Evolutionary conservation across 371 early-diverging fungal genomes (phyloP), one percentile per base, ranked within the genome.

Genomic region (Mortierella sp.): DNA sequence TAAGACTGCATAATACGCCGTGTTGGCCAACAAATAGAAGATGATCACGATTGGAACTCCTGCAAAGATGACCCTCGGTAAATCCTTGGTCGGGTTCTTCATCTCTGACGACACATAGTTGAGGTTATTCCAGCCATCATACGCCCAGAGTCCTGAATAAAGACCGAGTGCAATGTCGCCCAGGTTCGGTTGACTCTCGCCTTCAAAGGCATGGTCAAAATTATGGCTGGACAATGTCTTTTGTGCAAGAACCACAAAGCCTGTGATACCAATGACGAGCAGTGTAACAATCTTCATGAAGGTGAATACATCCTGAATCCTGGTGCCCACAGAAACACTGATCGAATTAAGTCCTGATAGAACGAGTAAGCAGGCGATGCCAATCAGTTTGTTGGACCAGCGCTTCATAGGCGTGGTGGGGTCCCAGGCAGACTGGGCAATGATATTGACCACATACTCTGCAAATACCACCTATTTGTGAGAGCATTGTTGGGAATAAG

Each of bases 71-170:
- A 88, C 85, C 23, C 86, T 79, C 3, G 96, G 96, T 34, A 97
- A 82, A 69, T 95, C 93, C 30, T 85, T 83, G 12, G 87, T 86
- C 8, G 96, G 95, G 57, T 93, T 84, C 64, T 92, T 91, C 83
- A 97, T 92, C 83, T 97, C 97, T 24, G 94, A 94, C 18, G 94
- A 88, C 26, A 94, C 93, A 61, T 93, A 91, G 59, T 95, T 95
- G 13, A 97, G 80, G 64, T 93, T 95, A 58, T 93, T 93, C 94
- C 92, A 92, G 4, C 96, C 96, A 68, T 94, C 95, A 71, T 94
- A 96, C 0, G 96, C 95, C 94, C 95, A 97, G n/a, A 97, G 82
- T 28, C 90, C 90, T 14, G 89, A 88, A 79, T 91, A 92, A 23
- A 93, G 82, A 14, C 95, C 96, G 48, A 91, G 54, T 6, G 95